These are phyloP conservation scores for Verticillium isaacii DNA, from an alignment of 2,329 filamentous ascomycete species.

Conservation along the genomic window DNA sequence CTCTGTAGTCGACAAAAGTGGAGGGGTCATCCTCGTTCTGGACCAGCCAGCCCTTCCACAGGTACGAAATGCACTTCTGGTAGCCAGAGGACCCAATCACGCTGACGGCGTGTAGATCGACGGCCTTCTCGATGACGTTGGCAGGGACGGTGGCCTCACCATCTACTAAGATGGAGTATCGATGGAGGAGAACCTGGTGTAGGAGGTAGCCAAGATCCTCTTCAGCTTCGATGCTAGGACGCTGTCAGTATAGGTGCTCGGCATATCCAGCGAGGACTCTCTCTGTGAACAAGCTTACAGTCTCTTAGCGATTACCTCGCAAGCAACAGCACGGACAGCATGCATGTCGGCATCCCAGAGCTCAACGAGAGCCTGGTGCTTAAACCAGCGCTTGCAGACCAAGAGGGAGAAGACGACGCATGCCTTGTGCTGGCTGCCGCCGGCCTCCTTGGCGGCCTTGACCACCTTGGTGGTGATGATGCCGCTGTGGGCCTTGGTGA, in stretches of 20 bases:
- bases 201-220: slow-evolving; percentile 75
- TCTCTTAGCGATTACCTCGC: slow-evolving; percentile 86
- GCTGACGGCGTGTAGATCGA: slow-evolving; percentile 83
- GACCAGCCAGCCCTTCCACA: slow-evolving; percentile 96
- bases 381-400: slow-evolving; percentile 69
- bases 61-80: slow-evolving; percentile 87
- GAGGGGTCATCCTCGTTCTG: slow-evolving; percentile 88
- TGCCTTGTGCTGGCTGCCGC: slow-evolving; percentile 65
- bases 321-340: slow-evolving; percentile 71
- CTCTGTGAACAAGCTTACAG: slow-evolving; percentile 24
- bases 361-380: slow-evolving; percentile 71
- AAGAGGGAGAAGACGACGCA: slow-evolving; percentile 85
- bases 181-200: slow-evolving; percentile 76
- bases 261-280: background rate
- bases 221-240: slow-evolving; percentile 71
- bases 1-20: slow-evolving; percentile 83
- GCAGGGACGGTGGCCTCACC: slow-evolving; percentile 67
- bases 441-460: slow-evolving; percentile 75
- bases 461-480: slow-evolving; percentile 80
- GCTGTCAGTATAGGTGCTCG: background rate
- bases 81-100: slow-evolving; percentile 93
- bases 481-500: slow-evolving; percentile 78
- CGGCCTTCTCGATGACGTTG: slow-evolving; percentile 90
- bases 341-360: slow-evolving; percentile 91
- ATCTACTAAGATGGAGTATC: slow-evolving; percentile 77